Conservation (phyloP, 768 basidiomycete species). For the Lyophyllum semitale region DNA sequence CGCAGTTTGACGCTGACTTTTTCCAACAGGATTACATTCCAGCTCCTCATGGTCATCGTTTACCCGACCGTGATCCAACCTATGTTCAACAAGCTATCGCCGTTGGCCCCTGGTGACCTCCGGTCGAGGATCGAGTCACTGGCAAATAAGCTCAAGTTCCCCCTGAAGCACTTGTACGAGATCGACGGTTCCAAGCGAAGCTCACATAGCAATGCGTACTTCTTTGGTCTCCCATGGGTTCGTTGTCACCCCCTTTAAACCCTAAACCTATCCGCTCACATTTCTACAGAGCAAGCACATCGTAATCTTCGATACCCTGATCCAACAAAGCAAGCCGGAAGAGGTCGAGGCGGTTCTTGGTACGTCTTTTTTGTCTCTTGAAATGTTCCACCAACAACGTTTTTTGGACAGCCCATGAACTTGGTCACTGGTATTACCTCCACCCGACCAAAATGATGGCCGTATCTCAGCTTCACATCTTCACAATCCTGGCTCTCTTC, state of each 20-base stretch:
- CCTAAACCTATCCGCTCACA: background rate
- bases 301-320: constrained; percentile 96
- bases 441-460: constrained; percentile 90
- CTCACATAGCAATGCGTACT: constrained; percentile 97
- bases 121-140: constrained; percentile 76
- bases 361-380: constrained; percentile 20
- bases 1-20: background rate
- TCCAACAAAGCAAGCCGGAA: constrained; percentile 85
- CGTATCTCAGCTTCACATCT: constrained; percentile 86
- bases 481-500: constrained; percentile 83
- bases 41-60: constrained; percentile 79
- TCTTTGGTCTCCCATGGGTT: constrained; percentile 96
- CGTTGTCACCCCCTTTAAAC: constrained; percentile 16
- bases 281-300: constrained; percentile 79
- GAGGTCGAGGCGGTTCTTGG: constrained; percentile 97
- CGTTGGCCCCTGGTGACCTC: constrained; percentile 76
- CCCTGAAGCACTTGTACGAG: constrained; percentile 91
- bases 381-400: background rate
- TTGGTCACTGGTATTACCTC: constrained; percentile 93
- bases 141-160: constrained; percentile 85
- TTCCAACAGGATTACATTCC: constrained; percentile 68
- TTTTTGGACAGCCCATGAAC: constrained; percentile 72
- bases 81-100: constrained; percentile 95
- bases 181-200: constrained; percentile 97
- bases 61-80: constrained; percentile 92